phyloP scores from a whole-genome alignment of 2,329 filamentous ascomycete genomes.

The Leptographium flavum region DNA sequence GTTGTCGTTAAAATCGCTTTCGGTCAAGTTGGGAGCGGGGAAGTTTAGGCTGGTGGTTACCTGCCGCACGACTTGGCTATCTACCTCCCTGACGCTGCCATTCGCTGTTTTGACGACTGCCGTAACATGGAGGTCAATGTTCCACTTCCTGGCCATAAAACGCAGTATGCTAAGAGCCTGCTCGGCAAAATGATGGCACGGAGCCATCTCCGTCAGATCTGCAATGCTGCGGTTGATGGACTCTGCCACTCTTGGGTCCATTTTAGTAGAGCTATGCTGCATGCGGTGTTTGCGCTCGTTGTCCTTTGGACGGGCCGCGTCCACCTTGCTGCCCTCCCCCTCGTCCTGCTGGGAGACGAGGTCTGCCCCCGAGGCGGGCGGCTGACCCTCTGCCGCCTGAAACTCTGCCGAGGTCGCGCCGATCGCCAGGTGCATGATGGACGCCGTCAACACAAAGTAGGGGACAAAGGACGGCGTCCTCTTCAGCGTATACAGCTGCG shows the following conservation, averaged over 20 bases:
- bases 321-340: neutral
- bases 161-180: slow-evolving; percentile 45
- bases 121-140: slow-evolving; percentile 34
- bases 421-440: slow-evolving; percentile 46
- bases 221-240: slow-evolving; percentile 39
- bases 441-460: slow-evolving; percentile 45
- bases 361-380: neutral
- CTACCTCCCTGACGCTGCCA: neutral
- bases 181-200: slow-evolving; percentile 45
- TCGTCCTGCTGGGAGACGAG: neutral
- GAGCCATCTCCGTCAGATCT: slow-evolving; percentile 46
- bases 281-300: neutral
- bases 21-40: slow-evolving; percentile 34
- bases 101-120: slow-evolving; percentile 6
- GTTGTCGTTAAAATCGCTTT: slow-evolving; percentile 31
- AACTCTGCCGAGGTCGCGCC: slow-evolving; percentile 21
- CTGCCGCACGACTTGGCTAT: slow-evolving; percentile 22
- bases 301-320: neutral
- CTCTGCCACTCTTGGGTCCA: slow-evolving; percentile 26
- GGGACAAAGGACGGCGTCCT: slow-evolving; percentile 46
- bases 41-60: slow-evolving; percentile 41
- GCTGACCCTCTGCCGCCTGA: neutral
- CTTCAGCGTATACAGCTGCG: slow-evolving; percentile 42
- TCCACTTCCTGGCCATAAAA: slow-evolving; percentile 44
- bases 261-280: neutral